These are phyloP conservation scores for Cercophora newfieldiana DNA, from an alignment of 495 filamentous ascomycete genomes.

Conservation along the genomic window DNA sequence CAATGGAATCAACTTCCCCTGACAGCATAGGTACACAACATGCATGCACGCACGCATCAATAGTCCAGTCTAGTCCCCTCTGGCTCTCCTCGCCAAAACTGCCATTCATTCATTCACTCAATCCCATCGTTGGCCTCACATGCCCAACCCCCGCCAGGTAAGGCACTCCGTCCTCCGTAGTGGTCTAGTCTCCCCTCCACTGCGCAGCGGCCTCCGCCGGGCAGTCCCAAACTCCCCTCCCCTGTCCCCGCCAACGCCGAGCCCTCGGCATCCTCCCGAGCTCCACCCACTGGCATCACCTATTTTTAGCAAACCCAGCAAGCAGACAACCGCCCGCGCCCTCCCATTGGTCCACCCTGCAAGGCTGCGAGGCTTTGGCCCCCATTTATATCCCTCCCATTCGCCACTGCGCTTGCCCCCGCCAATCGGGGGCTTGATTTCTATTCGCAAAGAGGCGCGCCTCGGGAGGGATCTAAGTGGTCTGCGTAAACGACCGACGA, in stretches of 20 bases:
- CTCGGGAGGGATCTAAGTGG: background rate
- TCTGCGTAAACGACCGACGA: background rate
- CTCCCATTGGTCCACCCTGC: background rate
- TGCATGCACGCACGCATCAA: background rate
- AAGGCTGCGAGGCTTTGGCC: slow-evolving; percentile 23
- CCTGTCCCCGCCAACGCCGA: background rate
- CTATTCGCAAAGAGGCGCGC: slow-evolving; percentile 5
- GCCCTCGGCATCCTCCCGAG: background rate
- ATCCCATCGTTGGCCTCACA: background rate
- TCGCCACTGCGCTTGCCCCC: background rate
- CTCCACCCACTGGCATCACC: too few species aligned
- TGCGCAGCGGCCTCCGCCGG: background rate
- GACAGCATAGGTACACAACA: background rate
- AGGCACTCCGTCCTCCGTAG: too few species aligned
- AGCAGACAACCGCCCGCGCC: background rate
- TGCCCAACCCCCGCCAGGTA: background rate
- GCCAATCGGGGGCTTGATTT: slow-evolving; percentile 8
- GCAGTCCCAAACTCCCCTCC: background rate
- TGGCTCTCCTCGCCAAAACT: too few species aligned
- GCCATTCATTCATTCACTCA: background rate
- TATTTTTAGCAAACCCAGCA: background rate
- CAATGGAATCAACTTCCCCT: background rate
- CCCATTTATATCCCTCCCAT: slow-evolving; percentile 17
- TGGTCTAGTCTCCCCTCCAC: too few species aligned
- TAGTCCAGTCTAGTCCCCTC: background rate